phyloP scores from a whole-genome alignment of 2,329 filamentous ascomycete genomes.

The Colletotrichum viniferum region DNA sequence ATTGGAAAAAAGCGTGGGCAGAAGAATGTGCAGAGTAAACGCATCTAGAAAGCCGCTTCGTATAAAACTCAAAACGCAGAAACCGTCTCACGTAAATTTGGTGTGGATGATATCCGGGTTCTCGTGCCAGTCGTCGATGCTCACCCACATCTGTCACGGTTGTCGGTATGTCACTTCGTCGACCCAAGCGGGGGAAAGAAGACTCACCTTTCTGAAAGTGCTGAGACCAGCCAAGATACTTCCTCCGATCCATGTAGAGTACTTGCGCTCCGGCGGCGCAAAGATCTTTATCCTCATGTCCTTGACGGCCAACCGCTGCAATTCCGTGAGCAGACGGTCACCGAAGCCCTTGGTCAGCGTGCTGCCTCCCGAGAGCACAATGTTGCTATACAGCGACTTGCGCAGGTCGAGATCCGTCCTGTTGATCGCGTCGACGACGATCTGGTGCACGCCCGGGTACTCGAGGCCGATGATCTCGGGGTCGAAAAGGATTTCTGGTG shows the following conservation, averaged over 20 bases:
- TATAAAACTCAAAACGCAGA: not conserved
- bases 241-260: conserved; percentile 98
- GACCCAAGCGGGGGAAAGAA: not conserved
- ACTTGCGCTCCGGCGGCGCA: conserved; percentile 95
- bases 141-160: conserved; percentile 89
- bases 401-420: conserved; percentile 94
- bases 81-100: conserved; percentile 77
- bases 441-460: conserved; percentile 96
- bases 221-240: conserved; percentile 96
- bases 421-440: conserved; percentile 94
- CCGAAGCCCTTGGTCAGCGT: conserved; percentile 97
- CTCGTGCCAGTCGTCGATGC: conserved; percentile 99
- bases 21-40: not conserved
- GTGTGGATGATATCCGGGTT: conserved; percentile 99
- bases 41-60: not conserved
- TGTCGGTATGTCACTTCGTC: not conserved
- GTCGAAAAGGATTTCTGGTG: conserved; percentile 96
- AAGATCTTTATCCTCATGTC: conserved; percentile 99
- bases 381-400: conserved; percentile 93
- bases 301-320: conserved; percentile 92
- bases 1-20: not conserved
- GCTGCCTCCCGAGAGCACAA: conserved; percentile 94
- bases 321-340: conserved; percentile 87
- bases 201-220: conserved; percentile 89
- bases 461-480: conserved; percentile 96